Conservation (phyloP, 345 rosid species). For the Excoecaria agallocha region DNA sequence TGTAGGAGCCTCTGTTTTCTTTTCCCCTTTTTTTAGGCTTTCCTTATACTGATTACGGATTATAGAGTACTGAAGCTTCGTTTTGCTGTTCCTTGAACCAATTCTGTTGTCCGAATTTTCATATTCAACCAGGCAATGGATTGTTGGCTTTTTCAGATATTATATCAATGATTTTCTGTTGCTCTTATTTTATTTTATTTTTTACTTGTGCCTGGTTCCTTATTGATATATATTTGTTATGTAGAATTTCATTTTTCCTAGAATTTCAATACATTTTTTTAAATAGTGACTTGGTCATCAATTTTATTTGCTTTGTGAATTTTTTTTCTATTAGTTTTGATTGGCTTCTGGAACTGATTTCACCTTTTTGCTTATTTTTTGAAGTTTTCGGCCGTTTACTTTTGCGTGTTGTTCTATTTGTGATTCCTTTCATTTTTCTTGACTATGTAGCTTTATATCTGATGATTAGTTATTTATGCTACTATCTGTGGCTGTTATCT, state of each 20-base stretch:
- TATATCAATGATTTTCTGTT: background rate
- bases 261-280: too few species aligned
- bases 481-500: background rate
- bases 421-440: background rate
- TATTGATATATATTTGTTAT: too few species aligned
- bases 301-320: background rate
- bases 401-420: background rate
- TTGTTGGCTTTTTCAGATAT: background rate
- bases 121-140: background rate
- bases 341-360: too few species aligned
- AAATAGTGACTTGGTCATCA: background rate
- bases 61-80: background rate
- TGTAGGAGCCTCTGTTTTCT: background rate
- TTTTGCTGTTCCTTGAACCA: background rate
- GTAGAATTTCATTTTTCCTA: too few species aligned
- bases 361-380: background rate
- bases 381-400: background rate
- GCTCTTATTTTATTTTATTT: background rate
- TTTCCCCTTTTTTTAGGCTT: background rate
- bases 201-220: too few species aligned
- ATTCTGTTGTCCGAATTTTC: background rate
- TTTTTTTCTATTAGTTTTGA: background rate
- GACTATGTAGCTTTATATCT: background rate
- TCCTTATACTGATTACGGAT: background rate
- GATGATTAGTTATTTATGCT: background rate